Evolutionary conservation across 2,329 filamentous ascomycete species (phyloP), one percentile per base, ranked within the genome.

Genomic region (Xylaria sp.): DNA sequence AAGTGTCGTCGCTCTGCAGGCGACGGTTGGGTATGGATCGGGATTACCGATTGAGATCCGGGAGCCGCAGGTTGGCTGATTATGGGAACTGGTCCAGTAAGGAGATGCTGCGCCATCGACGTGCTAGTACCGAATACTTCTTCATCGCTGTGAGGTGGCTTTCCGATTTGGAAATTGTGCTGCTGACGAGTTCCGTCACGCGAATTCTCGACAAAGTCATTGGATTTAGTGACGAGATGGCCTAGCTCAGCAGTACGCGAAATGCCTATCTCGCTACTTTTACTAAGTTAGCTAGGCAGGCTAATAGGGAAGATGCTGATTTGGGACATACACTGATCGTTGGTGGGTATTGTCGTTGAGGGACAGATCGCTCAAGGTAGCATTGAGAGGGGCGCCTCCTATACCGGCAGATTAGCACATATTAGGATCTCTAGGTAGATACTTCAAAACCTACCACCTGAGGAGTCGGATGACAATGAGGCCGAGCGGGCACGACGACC

Each of bases 1-100:
- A 72, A 66, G 53, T 75, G 64, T 50, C 76, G 71, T 48, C 64
- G 58, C 42, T 74, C 45, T 19, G 65, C 59, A 24, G 70, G 57
- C 3, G 68, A 59, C 7, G 53, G 60, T 32, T 71, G 69, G 19
- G 58, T 55, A 8, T 69, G 64, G 34, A 70, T 61, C 6, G 67
- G 67, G 9, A 66, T 14, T 7, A 71, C 19, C 8, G 67, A 27
- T 7, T 53, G 58, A 47, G 66, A 32, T 24, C 36, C 54, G 14
- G 64, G 45, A 11, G 7, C 32, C 14, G 17, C 27, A 27, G 12
- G 2, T 57, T 64, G 54, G n/a, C 48, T 68, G 21, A 67, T 58
- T 0, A 64, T 60, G 8, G 64, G 61, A 58, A 45, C 39, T 47
- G 67, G 62, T 6, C 50, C 53, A 3, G 64, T 12, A 36, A 42